Base-by-base conservation (phyloP, 2,329 filamentous ascomycete genomes). In the Ophiocordyceps australis region DNA sequence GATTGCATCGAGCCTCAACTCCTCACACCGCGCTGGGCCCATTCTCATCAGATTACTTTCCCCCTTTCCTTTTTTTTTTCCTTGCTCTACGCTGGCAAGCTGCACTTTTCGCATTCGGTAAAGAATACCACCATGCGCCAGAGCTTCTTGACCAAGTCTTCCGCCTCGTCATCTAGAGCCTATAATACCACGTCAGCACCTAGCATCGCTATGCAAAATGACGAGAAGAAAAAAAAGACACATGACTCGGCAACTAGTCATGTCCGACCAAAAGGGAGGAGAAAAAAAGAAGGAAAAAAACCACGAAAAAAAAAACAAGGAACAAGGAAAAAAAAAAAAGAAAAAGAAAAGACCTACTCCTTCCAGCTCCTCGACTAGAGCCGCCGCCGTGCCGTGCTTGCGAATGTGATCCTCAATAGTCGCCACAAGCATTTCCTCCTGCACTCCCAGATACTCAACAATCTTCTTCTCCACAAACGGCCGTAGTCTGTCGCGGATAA, bases 91-190 rank as follows among this genome's bases (percentile, higher is more conserved):
- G 35, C 28, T 8, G 77, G 77, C 32, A 94, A 58, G 3, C 85
- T 85, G 34, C 83, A 63, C 57, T 89, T 92, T 63, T 93, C 86
- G 42, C 77, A 80, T 52, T 95, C 86, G 5, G 81, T 89, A 42
- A 86, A 94, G 69, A 94, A 95, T 42, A 95, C 92, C 30, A 94
- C 74, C 82, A 95, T 92, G 26, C 86, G 72, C 89, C 89, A 98
- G 19, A 98, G 65, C 57, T 94, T 95, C 67, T 82, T 91, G 25
- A 95, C 85, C 37, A 98, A 57, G 15, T 80, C 75, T 49, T 94
- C 85, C 9, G 85, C 83, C 45, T 95, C 89, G 43, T 98, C 89
- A 44, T 94, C 89, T 34, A 98, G 61, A 22, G 82, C 81, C 72
- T 86, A 34, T 32, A n/a, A n/a, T n/a, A n/a, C 30, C 9, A 12